Evolutionary conservation across 768 basidiomycete species (phyloP).

Genomic region (Tulasnella sp.): DNA sequence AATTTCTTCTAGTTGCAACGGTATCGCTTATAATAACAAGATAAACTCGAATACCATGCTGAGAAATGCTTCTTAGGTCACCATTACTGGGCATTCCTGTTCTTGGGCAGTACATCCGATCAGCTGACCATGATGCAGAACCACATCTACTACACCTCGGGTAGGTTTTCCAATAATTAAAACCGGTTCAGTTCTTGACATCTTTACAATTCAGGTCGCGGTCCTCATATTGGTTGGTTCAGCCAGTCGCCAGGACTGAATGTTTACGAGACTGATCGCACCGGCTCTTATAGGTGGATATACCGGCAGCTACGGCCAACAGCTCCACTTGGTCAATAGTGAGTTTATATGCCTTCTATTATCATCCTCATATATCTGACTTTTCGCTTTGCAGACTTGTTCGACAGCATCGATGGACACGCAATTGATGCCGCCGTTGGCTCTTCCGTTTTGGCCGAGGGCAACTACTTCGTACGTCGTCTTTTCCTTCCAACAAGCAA

Average conservation of each 20-base stretch:
- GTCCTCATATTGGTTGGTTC: neutral
- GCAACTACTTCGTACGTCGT: slow-evolving; percentile 7
- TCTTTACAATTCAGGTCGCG: too few relatives aligned
- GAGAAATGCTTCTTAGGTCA: neutral
- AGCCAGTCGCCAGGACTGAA: too few relatives aligned
- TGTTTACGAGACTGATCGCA: neutral
- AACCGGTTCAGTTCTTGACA: too few relatives aligned
- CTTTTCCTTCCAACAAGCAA: neutral
- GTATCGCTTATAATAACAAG: neutral
- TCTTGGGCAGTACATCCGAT: neutral
- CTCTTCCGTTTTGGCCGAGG: neutral
- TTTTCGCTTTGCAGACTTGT: neutral
- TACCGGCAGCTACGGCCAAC: neutral
- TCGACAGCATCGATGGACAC: neutral
- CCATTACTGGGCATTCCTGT: neutral
- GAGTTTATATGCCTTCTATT: neutral
- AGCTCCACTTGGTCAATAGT: slow-evolving; percentile 1
- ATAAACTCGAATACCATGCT: too few relatives aligned
- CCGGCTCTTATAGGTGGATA: neutral
- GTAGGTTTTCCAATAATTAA: too few relatives aligned
- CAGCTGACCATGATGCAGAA: neutral
- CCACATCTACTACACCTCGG: neutral
- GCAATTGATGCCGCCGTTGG: neutral
- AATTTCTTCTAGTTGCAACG: neutral
- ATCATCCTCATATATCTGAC: neutral